phyloP scores from a whole-genome alignment of 1,139 yeast genomes.

The Suhomyces choctaworum region DNA sequence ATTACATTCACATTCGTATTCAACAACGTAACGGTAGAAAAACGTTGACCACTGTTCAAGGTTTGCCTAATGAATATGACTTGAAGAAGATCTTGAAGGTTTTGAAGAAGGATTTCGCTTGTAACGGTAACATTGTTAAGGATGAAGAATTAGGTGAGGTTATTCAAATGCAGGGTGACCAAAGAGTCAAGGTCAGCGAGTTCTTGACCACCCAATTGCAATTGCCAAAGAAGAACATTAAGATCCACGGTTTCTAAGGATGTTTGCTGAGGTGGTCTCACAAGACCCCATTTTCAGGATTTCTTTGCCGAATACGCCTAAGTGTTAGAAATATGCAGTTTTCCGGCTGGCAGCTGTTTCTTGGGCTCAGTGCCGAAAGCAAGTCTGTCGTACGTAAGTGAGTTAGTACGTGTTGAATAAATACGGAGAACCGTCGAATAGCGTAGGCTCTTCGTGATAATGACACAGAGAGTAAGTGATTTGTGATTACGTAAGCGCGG shows the following conservation, averaged over 20 bases:
- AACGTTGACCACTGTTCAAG: slow-evolving; percentile 97
- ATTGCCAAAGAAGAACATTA: slow-evolving; percentile 92
- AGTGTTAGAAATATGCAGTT: too few relatives aligned
- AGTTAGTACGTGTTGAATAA: too few relatives aligned
- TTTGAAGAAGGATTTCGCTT: slow-evolving; percentile 95
- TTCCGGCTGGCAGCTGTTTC: too few relatives aligned
- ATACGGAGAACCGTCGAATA: too few relatives aligned
- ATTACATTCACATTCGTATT: slow-evolving; percentile 96
- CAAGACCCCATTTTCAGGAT: too few relatives aligned
- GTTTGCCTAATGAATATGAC: slow-evolving; percentile 93
- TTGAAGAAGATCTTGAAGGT: slow-evolving; percentile 91
- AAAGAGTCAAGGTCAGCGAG: slow-evolving; percentile 94
- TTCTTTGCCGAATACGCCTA: too few relatives aligned
- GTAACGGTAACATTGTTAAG: slow-evolving; percentile 97
- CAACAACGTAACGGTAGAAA: slow-evolving; percentile 99
- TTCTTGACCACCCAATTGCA: slow-evolving; percentile 85
- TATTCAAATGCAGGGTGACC: slow-evolving; percentile 98
- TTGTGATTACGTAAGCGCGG: not conserved
- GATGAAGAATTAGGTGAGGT: slow-evolving; percentile 96
- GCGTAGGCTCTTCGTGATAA: too few relatives aligned
- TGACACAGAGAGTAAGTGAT: too few relatives aligned
- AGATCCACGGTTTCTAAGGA: slow-evolving; percentile 90
- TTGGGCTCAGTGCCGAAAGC: too few relatives aligned
- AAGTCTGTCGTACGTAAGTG: too few relatives aligned
- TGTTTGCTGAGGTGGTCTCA: too few relatives aligned